phyloP scores from a whole-genome alignment of 1,284 basidiomycete genomes.

The Coniferiporia sulphurascens region DNA sequence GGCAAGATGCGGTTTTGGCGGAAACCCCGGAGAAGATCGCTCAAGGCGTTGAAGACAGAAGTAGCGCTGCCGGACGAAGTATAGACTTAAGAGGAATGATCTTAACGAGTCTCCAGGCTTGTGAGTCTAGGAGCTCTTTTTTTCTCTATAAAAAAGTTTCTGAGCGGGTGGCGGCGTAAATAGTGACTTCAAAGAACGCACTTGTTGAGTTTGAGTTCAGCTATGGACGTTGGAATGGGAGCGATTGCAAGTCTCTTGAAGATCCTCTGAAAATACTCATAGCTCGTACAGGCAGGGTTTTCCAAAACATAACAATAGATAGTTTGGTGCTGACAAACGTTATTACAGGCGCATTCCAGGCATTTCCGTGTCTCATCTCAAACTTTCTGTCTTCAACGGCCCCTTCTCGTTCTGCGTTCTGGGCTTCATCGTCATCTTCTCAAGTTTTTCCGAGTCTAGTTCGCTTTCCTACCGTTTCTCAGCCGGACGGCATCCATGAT shows the following conservation, averaged over 20 bases:
- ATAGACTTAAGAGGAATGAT: too few relatives aligned
- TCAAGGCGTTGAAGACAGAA: background rate
- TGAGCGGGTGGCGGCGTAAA: too few relatives aligned
- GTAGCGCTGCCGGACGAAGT: too few relatives aligned
- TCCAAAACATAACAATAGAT: too few relatives aligned
- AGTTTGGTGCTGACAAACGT: slow-evolving; percentile 24
- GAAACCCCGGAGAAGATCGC: background rate
- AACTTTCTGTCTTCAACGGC: too few relatives aligned
- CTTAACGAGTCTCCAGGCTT: too few relatives aligned
- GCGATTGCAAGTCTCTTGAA: slow-evolving; percentile 29
- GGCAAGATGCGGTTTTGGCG: background rate
- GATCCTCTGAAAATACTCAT: slow-evolving; percentile 1
- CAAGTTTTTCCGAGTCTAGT: too few relatives aligned
- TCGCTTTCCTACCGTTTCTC: too few relatives aligned
- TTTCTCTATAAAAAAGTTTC: too few relatives aligned
- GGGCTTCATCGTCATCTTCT: too few relatives aligned
- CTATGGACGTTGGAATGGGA: slow-evolving; percentile 48
- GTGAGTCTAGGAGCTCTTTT: too few relatives aligned
- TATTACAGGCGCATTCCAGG: slow-evolving; percentile 5
- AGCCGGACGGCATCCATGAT: slow-evolving; percentile 23
- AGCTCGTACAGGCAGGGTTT: background rate
- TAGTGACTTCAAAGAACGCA: background rate
- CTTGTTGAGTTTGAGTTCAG: slow-evolving; percentile 50
- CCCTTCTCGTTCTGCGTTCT: too few relatives aligned
- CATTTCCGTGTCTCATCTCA: background rate